phyloP scores from a whole-genome alignment of 2,329 filamentous ascomycete genomes.

The Tolypocladium album region DNA sequence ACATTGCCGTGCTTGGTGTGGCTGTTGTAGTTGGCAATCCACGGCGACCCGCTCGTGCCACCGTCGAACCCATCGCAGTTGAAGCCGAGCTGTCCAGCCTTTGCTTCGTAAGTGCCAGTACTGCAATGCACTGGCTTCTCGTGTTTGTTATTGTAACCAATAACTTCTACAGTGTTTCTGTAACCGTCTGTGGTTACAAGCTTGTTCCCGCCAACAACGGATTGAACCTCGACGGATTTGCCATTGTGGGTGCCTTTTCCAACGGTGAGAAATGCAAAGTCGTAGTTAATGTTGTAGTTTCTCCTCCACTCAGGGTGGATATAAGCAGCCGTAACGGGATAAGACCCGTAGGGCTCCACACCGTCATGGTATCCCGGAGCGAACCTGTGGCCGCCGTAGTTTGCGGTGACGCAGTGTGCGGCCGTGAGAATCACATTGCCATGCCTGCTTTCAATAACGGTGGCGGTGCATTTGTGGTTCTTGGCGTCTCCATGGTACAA shows the following conservation, averaged over 20 bases:
- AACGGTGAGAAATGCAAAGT: conserved; percentile 6
- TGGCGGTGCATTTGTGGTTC: conserved; percentile 5
- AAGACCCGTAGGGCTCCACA: conserved; percentile 5
- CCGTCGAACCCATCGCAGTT: conserved; percentile 3
- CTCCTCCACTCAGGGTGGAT: conserved; percentile 2
- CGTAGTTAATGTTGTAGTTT: conserved; percentile 1
- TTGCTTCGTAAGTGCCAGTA: conserved; percentile 2
- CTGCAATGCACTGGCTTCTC: conserved; percentile 5
- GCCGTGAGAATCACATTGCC: conserved; percentile 7
- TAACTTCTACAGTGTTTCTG: conserved; percentile 2
- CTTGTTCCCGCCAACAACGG: conserved; percentile 5
- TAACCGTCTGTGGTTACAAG: conserved; percentile 4
- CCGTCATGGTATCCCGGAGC: conserved; percentile 6
- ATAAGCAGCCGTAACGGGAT: conserved; percentile 3
- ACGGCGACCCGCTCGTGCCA: conserved; percentile 6
- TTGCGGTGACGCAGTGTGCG: conserved; percentile 4
- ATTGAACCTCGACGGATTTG: conserved; percentile 4
- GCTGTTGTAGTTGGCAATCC: conserved; percentile 4
- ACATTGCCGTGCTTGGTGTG: conserved; percentile 1
- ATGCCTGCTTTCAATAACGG: conserved; percentile 4
- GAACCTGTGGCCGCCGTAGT: conserved; percentile 3
- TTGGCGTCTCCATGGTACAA: conserved; percentile 1
- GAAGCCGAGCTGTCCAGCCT: conserved; percentile 6
- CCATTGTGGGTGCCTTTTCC: conserved; percentile 4
- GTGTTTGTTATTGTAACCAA: conserved; percentile 4